Conservation (phyloP, 2,329 filamentous ascomycete genomes). For the Botrytis deweyae region DNA sequence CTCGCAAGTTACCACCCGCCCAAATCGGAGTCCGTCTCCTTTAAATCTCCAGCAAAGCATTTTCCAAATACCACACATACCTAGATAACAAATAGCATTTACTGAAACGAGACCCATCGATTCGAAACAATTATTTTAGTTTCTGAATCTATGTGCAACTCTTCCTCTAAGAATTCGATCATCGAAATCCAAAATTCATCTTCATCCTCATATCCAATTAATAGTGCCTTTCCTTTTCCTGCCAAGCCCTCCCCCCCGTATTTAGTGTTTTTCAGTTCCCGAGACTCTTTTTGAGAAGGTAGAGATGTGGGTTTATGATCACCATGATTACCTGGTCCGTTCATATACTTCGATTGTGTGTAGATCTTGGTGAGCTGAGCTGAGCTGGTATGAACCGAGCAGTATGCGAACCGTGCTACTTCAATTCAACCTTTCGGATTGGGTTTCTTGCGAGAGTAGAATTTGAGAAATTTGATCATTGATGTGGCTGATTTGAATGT, state of each 20-base stretch:
- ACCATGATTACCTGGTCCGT: neutral
- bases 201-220: neutral
- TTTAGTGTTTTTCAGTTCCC: neutral
- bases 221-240: neutral
- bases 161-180: neutral
- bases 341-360: neutral
- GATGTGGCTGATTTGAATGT: neutral
- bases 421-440: neutral
- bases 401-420: neutral
- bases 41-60: fast-evolving
- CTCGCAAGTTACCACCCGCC: too few species aligned
- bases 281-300: neutral
- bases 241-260: neutral
- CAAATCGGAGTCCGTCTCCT: neutral
- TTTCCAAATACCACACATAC: neutral
- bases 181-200: neutral
- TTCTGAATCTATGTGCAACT: neutral
- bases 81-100: neutral
- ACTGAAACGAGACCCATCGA: neutral
- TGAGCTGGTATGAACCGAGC: neutral
- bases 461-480: neutral
- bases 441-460: neutral
- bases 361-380: neutral
- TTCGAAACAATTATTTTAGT: neutral
- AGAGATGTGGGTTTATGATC: neutral